phyloP scores from a whole-genome alignment of 208 protist genomes.

The Crithidia expoeki region DNA sequence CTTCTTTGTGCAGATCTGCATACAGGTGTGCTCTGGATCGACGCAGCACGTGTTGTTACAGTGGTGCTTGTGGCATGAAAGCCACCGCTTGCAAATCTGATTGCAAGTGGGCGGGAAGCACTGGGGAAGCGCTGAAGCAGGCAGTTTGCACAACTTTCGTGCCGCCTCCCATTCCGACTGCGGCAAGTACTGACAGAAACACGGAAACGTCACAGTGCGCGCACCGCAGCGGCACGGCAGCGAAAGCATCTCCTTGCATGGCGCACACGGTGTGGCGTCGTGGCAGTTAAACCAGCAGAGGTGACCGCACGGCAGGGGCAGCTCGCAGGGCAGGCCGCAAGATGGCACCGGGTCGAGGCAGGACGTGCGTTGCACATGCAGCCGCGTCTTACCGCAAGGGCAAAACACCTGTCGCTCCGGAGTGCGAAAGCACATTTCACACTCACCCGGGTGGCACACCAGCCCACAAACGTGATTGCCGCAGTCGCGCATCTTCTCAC shows the following conservation, averaged over 20 bases:
- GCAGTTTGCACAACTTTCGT: slow-evolving; percentile 26
- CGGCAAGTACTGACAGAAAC: slow-evolving; percentile 81
- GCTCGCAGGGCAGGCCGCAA: slow-evolving; percentile 80
- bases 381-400: slow-evolving; percentile 49
- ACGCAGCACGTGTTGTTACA: slow-evolving; percentile 86
- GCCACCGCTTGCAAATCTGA: slow-evolving; percentile 57
- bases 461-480: slow-evolving; percentile 78
- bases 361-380: slow-evolving; percentile 40
- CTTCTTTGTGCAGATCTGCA: slow-evolving; percentile 82
- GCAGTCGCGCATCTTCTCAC: slow-evolving; percentile 76
- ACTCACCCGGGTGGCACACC: slow-evolving; percentile 79
- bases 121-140: slow-evolving; percentile 25
- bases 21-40: slow-evolving; percentile 81
- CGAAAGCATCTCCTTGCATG: slow-evolving; percentile 68
- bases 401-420: slow-evolving; percentile 60
- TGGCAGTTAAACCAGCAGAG: slow-evolving; percentile 80
- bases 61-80: slow-evolving; percentile 88
- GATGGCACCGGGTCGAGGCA: slow-evolving; percentile 88
- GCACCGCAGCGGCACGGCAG: slow-evolving; percentile 71
- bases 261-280: slow-evolving; percentile 70
- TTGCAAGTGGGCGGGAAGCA: slow-evolving; percentile 67
- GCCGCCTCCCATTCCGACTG: slow-evolving; percentile 64
- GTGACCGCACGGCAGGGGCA: slow-evolving; percentile 85
- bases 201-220: slow-evolving; percentile 49
- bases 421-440: slow-evolving; percentile 61